Base-by-base conservation (phyloP, 1,284 basidiomycete genomes). In the Cystobasidium sp. region DNA sequence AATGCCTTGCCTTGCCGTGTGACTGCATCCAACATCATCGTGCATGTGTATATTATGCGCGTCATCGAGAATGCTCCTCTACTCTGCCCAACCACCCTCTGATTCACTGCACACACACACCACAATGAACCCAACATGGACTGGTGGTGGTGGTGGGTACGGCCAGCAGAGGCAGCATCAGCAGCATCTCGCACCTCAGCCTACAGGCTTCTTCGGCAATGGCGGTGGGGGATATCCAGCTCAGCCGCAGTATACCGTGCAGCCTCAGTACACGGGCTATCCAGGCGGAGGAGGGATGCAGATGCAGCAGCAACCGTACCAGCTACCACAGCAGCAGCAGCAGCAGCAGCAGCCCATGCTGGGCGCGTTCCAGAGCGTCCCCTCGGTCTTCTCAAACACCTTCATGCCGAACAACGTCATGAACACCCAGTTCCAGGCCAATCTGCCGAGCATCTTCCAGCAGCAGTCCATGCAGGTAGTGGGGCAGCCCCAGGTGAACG, bases 391-490 rank as follows among this genome's bases (percentile, higher is more conserved):
- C 31, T 31, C 31, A 16, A 90, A 89, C 78, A 83, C 88, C 62
- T 86, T 87, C 44, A 88, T 89, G 79, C 81, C 83, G 84, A 86
- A 80, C 83, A 37, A 22, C 8, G 12, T 22, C 61, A 37, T 8
- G 24, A 24, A 14, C 10, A 18, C 53, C 22, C 87, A 63, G 84
- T 85, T 9, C 84, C 84, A 52, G 86, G 85, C 52, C 79, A 86
- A 85, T 44, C 85, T 93, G 3, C 89, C 91, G 81, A 90, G 92
- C 80, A 89, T 88, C 62, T 79, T 93, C 82, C 89, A 91, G 82
- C 89, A 92, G 79, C 87, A 90, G 77, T 91, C 92, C 80, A 88
- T 92, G 82, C 84, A 88, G 68, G 87, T 89, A 74, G 87, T 89
- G 6, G 89, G 91, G 0, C 87, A 88, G 46, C 83, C 87, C 1